phyloP scores from a whole-genome alignment of 345 rosid species.

The Durio zibethinus region DNA sequence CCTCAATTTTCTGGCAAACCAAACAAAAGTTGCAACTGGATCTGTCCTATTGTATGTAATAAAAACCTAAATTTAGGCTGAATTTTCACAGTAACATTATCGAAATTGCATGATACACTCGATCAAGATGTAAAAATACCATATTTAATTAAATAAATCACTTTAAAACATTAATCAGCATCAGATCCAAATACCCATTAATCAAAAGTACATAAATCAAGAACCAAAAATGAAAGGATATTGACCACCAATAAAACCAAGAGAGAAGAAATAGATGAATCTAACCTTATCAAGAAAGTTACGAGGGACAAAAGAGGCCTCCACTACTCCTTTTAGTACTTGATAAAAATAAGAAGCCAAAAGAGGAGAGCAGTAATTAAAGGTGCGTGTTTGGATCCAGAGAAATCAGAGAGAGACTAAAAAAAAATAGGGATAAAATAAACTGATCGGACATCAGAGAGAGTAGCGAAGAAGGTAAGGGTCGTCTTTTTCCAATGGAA shows the following conservation, averaged over 20 bases:
- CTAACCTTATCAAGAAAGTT: constrained; percentile 31
- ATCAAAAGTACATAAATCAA: constrained; percentile 4
- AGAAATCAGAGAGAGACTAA: constrained; percentile 12
- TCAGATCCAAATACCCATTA: constrained; percentile 31
- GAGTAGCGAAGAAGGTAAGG: constrained; percentile 1
- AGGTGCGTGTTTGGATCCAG: constrained; percentile 28
- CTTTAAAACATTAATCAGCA: not conserved
- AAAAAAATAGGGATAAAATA: constrained; percentile 18
- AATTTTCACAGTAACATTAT: not conserved
- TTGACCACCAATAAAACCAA: not conserved
- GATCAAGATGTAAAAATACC: constrained; percentile 13
- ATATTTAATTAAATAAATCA: constrained; percentile 7
- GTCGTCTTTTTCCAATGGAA: constrained; percentile 13
- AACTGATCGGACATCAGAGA: constrained; percentile 33
- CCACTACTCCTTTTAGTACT: constrained; percentile 7
- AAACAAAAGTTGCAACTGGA: constrained; percentile 3
- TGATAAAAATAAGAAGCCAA: constrained; percentile 2
- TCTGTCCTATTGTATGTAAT: constrained; percentile 7
- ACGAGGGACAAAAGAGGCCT: constrained; percentile 1
- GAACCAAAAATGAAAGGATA: not conserved
- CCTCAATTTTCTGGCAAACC: not conserved
- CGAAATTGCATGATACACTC: constrained; percentile 9
- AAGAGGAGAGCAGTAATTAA: not conserved
- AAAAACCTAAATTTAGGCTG: constrained; percentile 13
- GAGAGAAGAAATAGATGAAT: constrained; percentile 20